phyloP scores from a whole-genome alignment of 2,329 filamentous ascomycete genomes.

The Cryphonectria nitschkei region DNA sequence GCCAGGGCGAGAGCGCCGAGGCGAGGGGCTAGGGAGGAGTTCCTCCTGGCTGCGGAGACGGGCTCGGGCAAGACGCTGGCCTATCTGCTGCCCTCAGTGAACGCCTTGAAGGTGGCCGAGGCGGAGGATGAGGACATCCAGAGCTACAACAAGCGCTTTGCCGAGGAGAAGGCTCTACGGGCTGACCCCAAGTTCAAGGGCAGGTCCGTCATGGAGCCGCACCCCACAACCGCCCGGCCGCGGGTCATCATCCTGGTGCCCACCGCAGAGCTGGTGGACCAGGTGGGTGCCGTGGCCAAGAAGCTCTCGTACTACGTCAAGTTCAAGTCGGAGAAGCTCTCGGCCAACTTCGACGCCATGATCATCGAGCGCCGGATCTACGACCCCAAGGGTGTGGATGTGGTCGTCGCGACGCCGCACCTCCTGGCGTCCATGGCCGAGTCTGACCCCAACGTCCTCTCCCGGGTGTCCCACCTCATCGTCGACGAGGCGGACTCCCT shows the following conservation, averaged over 20 bases:
- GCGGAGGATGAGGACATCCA: slow-evolving; percentile 60
- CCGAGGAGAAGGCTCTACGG: slow-evolving; percentile 61
- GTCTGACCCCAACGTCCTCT: slow-evolving; percentile 87
- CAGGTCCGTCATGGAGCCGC: slow-evolving; percentile 69
- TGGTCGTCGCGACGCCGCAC: slow-evolving; percentile 87
- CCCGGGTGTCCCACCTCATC: slow-evolving; percentile 85
- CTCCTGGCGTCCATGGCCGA: slow-evolving; percentile 86
- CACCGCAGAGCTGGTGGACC: slow-evolving; percentile 86
- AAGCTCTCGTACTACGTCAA: slow-evolving; percentile 82
- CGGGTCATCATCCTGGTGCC: slow-evolving; percentile 86
- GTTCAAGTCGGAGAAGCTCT: slow-evolving; percentile 82
- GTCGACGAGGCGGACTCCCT: slow-evolving; percentile 96
- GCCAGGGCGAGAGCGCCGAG: slow-evolving; percentile 34
- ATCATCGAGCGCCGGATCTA: slow-evolving; percentile 87
- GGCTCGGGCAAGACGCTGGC: slow-evolving; percentile 96
- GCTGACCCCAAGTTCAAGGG: slow-evolving; percentile 57
- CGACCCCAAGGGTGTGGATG: slow-evolving; percentile 77
- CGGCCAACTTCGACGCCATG: slow-evolving; percentile 73
- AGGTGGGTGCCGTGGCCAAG: slow-evolving; percentile 83
- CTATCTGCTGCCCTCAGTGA: slow-evolving; percentile 82
- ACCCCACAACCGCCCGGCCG: slow-evolving; percentile 77
- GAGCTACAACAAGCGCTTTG: slow-evolving; percentile 58
- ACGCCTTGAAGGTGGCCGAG: slow-evolving; percentile 82
- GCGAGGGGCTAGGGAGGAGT: slow-evolving; percentile 53
- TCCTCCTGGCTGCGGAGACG: slow-evolving; percentile 90